Evolutionary conservation across 2,329 filamentous ascomycete species (phyloP), one percentile per base, ranked within the genome.

Genomic region (Tolypocladium ovalisporum): DNA sequence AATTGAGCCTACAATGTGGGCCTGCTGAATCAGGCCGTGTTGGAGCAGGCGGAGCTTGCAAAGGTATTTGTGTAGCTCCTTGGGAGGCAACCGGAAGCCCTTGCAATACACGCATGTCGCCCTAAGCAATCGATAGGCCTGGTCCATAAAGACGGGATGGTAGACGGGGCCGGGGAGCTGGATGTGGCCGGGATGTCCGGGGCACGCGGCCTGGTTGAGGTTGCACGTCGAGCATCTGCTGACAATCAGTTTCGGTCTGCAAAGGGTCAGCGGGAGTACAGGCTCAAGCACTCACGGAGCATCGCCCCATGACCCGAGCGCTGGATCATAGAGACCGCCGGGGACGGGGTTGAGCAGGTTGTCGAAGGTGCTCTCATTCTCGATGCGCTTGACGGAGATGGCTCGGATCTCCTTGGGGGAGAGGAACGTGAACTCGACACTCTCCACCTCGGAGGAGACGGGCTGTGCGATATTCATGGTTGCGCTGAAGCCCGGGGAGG

Each of bases 111-210:
- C 82, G 71, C 94, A 99, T 72, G 93, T 88, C 56, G 90, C 88
- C 64, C 91, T 86, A 24, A 99, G 80, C 52, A 99, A 79, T 51
- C 89, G 87, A 62, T 95, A 83, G 55, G 92, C 82, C 71, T 97
- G 92, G 69, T 97, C 92, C 79, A 99, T 88, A 68, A 97, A 97
- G 2, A 91, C 88, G n/a, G 93, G 90, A 72, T 99, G 93, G 71
- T 97, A 99, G 55, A 97, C 89, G 52, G 89, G 90, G 15, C 92
- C 87, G 17, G 94, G 92, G 15, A 99, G 85, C 66, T 97, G 90
- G 70, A 99, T 96, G 69, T 99, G 94, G 56, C 94, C 95, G 59
- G 88, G 83, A 76, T 99, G 95, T 58, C 95, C 95, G 8, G 93
- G 90, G 70, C 95, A 99, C 65, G 83, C 83, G 68, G 85, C 82